Percentiles rank a stretch among this genome's conserved stretches.
These are phyloP conservation scores for Omphalotus guepiniiformis DNA, from an alignment of 768 basidiomycete genomes.

Conservation along the genomic window DNA sequence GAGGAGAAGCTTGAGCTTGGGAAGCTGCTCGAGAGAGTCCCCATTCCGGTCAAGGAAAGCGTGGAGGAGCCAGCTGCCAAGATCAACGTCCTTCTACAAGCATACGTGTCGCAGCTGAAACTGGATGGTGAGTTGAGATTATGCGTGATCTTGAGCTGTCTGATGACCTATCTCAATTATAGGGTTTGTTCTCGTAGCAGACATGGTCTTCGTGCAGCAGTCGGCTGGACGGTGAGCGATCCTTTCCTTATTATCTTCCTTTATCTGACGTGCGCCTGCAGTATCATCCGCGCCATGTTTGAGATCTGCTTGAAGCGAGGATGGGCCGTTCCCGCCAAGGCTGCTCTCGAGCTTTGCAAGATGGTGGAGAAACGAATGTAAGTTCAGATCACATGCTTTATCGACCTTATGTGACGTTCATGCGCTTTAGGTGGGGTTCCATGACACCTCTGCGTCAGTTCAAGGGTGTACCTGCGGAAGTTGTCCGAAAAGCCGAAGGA, in stretches of 20 bases:
- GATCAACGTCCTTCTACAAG: slow-evolving; percentile 93
- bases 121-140: slow-evolving; percentile 59
- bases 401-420: slow-evolving; percentile 1
- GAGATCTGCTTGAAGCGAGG: slow-evolving; percentile 97
- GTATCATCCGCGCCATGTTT: slow-evolving; percentile 93
- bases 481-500: slow-evolving; percentile 87
- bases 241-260: neutral
- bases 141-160: neutral
- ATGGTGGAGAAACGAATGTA: slow-evolving; percentile 89
- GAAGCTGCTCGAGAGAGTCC: slow-evolving; percentile 89
- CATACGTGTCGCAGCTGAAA: slow-evolving; percentile 92
- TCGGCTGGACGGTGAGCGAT: slow-evolving; percentile 79
- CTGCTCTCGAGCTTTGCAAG: slow-evolving; percentile 91
- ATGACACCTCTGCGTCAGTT: slow-evolving; percentile 98
- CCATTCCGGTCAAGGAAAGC: slow-evolving; percentile 94
- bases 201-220: slow-evolving; percentile 97
- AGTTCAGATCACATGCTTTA: slow-evolving; percentile 19
- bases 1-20: slow-evolving; percentile 89
- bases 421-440: slow-evolving; percentile 76
- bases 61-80: slow-evolving; percentile 97
- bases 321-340: slow-evolving; percentile 94
- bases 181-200: slow-evolving; percentile 83
- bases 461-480: slow-evolving; percentile 82
- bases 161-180: neutral
- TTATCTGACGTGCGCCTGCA: slow-evolving; percentile 21